Base-by-base conservation (phyloP, 2,329 filamentous ascomycete species). In the Exophiala sideris region DNA sequence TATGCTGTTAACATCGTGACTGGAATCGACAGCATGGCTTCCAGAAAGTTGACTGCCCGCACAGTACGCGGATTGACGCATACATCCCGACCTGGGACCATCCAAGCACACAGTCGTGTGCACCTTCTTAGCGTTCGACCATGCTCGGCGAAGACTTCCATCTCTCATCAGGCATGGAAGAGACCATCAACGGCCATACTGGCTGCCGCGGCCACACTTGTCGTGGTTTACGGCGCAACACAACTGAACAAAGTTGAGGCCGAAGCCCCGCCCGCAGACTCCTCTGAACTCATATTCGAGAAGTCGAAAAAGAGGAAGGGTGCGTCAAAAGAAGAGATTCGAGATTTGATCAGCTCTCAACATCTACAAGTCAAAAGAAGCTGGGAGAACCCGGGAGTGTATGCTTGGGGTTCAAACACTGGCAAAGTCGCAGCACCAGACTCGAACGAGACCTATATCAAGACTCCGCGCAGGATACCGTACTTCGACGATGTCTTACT, bases 381-480 rank as follows among this genome's bases (percentile, higher is more conserved):
- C 71, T 81, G 83, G 77, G 83, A 84, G 71, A 85, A 88, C 56
- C 92, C 94, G 0, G 94, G 91, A 1, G 87, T 97, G 0, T 97
- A 95, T 71, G 84, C 87, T 4, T 99, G 94, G 92, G 94, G 94
- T 0, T 90, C 87, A 14, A 99, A 99, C 65, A 76, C 77, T 12
- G 89, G 91, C 56, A 82, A 81, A 63, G 91, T 96, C n/a, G 89
- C 88, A 35, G 91, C 91, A 39, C 91, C 91, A 1, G 85, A 87
- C 59, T 92, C 88, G 7, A 80, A 86, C 48, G 91, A 96, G 50
- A 75, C 76, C 29, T 81, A 86, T 58, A 78, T 97, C 68, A 96
- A 95, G 73, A 84, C 81, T 1, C 91, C 94, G 11, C 79, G 86
- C 54, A 81, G 91, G 55, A 84, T 97, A 65, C 63, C 80, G 0